Conservation (phyloP, 2,329 filamentous ascomycete genomes). For the Diaporthe vexans region DNA sequence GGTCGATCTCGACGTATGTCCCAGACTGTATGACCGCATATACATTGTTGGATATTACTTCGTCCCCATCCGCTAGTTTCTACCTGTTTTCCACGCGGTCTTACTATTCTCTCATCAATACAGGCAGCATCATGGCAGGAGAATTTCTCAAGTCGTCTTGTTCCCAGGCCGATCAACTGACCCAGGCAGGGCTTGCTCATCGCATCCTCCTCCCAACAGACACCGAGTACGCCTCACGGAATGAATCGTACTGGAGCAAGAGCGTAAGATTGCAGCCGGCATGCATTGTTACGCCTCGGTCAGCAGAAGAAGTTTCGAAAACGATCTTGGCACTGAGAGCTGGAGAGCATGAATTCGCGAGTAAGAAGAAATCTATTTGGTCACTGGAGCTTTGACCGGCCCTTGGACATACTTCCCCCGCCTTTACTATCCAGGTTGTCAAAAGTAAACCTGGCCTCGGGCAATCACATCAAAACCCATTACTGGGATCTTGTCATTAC, state of each 20-base stretch:
- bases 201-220: neutral
- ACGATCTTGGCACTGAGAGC: neutral
- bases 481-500: too few relatives aligned
- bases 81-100: too few relatives aligned
- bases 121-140: neutral
- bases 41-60: too few relatives aligned
- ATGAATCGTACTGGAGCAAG: constrained; percentile 4
- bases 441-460: too few relatives aligned
- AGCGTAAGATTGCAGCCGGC: neutral
- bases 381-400: too few relatives aligned
- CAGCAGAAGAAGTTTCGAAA: constrained; percentile 8
- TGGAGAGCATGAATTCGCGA: neutral
- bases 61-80: too few relatives aligned
- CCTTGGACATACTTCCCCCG: too few relatives aligned
- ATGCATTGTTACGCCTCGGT: constrained; percentile 5
- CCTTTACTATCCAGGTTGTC: too few relatives aligned
- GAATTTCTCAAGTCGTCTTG: neutral
- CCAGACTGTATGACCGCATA: too few relatives aligned
- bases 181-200: neutral
- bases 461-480: too few relatives aligned
- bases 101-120: neutral
- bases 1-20: too few relatives aligned
- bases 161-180: neutral
- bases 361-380: neutral
- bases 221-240: neutral